Conservation (phyloP, 106 monocot genomes). For the Narthecium ossifragum region DNA sequence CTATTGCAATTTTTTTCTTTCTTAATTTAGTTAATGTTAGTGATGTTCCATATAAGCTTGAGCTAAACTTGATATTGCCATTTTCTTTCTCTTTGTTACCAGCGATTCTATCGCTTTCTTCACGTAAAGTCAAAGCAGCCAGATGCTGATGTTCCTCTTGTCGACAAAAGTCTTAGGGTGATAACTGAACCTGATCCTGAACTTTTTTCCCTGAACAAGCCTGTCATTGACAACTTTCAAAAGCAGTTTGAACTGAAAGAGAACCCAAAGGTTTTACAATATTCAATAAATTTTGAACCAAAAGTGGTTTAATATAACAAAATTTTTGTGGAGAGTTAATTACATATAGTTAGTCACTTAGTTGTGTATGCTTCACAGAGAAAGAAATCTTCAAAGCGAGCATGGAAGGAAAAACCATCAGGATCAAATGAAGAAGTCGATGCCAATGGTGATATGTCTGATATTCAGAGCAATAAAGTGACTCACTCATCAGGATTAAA, state of each 20-base stretch:
- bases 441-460: conserved; percentile 14
- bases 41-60: no score
- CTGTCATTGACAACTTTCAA: conserved; percentile 41
- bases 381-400: conserved; percentile 36
- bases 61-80: no score
- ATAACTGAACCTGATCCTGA: conserved; percentile 68
- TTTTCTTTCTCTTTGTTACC: conserved; percentile 6
- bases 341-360: no score
- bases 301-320: no score
- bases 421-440: conserved; percentile 19
- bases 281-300: no score
- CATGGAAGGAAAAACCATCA: conserved; percentile 24
- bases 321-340: no score
- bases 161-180: conserved; percentile 51
- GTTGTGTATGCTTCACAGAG: no score
- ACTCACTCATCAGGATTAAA: conserved; percentile 5
- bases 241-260: conserved; percentile 64
- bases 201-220: conserved; percentile 28
- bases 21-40: no score
- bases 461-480: conserved; percentile 10
- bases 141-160: conserved; percentile 61
- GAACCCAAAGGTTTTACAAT: conserved; percentile 66
- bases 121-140: conserved; percentile 66
- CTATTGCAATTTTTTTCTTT: no score
- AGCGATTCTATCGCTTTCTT: conserved; percentile 88